A percentile compares a stretch with the other conserved stretches of the same genome.
Conservation (phyloP, 2,329 filamentous ascomycete species). For the Lachnellula occidentalis region DNA sequence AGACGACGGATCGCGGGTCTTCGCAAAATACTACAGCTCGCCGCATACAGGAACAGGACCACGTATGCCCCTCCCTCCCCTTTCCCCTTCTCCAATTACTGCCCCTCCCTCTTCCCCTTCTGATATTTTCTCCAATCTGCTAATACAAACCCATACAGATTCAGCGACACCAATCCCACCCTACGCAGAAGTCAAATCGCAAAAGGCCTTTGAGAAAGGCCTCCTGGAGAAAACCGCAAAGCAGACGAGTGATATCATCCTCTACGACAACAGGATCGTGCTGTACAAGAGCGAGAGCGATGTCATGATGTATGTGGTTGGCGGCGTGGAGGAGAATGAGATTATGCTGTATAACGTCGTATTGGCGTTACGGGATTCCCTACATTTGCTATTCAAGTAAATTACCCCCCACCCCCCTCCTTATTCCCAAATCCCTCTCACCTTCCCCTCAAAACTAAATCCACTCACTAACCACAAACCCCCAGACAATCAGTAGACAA, state of each 20-base stretch:
- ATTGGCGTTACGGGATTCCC: conserved; percentile 79
- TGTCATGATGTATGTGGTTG: conserved; percentile 93
- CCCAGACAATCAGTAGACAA: conserved; percentile 84
- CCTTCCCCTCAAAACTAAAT: too few species aligned
- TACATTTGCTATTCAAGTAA: conserved; percentile 90
- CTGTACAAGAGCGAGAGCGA: conserved; percentile 98
- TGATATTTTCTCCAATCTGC: conserved; percentile 26
- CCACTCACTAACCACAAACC: conserved; percentile 35
- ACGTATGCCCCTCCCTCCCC: conserved; percentile 7
- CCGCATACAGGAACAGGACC: conserved; percentile 49
- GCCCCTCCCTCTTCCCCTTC: neutral
- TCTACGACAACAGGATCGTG: conserved; percentile 94
- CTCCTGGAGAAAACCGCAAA: conserved; percentile 94
- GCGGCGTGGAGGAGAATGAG: conserved; percentile 90
- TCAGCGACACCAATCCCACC: conserved; percentile 57
- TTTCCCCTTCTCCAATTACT: conserved; percentile 26
- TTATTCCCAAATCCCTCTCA: neutral
- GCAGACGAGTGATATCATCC: conserved; percentile 90
- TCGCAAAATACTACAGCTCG: conserved; percentile 85
- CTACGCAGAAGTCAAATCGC: conserved; percentile 84
- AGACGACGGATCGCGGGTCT: conserved; percentile 86
- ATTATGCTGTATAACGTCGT: conserved; percentile 93
- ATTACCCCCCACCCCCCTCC: conserved; percentile 25
- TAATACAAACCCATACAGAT: conserved; percentile 4
- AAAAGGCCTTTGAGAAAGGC: conserved; percentile 95